Percentiles rank a stretch among this genome's conserved stretches.
phyloP scores from a whole-genome alignment of 441 rosid species.

The Arabidopsis hybrid region DNA sequence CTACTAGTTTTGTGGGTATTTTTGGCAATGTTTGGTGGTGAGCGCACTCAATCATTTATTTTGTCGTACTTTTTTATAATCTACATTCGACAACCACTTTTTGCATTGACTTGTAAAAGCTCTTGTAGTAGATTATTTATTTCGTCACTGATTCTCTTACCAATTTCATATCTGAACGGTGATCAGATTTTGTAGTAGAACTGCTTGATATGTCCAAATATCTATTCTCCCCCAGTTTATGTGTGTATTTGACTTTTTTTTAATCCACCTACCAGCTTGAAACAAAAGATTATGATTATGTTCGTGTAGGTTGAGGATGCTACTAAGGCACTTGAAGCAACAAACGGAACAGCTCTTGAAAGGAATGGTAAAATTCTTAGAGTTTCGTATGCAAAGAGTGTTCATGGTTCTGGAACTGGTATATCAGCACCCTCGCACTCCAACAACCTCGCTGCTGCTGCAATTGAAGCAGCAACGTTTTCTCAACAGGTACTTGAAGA shows the following conservation, averaged over 20 bases:
- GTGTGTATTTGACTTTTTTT: not conserved
- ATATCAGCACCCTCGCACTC: constrained; percentile 70
- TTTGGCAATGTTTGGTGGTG: constrained; percentile 4
- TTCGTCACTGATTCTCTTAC: not conserved
- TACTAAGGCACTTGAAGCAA: constrained; percentile 87
- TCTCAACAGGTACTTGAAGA: constrained; percentile 77
- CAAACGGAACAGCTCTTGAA: constrained; percentile 86
- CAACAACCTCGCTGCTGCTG: constrained; percentile 98
- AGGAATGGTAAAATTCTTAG: constrained; percentile 92
- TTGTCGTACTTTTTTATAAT: not conserved
- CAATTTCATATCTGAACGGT: not conserved
- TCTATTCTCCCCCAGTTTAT: not conserved
- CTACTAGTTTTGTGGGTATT: not conserved
- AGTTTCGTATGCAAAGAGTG: constrained; percentile 94
- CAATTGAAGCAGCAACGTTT: constrained; percentile 98
- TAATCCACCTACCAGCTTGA: constrained; percentile 24
- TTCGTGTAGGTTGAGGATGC: constrained; percentile 86
- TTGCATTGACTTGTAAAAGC: constrained; percentile 16
- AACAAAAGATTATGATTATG: constrained; percentile 28
- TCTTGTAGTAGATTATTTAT: constrained; percentile 12
- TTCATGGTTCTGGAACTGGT: constrained; percentile 94
- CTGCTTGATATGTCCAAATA: constrained; percentile 20
- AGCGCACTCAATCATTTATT: not conserved
- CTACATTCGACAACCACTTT: not conserved
- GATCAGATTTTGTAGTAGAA: not conserved